Percentiles rank a stretch among this genome's conserved stretches.
phyloP scores from a whole-genome alignment of 164 flowering plant genomes.

The Pachysandra terminalis region DNA sequence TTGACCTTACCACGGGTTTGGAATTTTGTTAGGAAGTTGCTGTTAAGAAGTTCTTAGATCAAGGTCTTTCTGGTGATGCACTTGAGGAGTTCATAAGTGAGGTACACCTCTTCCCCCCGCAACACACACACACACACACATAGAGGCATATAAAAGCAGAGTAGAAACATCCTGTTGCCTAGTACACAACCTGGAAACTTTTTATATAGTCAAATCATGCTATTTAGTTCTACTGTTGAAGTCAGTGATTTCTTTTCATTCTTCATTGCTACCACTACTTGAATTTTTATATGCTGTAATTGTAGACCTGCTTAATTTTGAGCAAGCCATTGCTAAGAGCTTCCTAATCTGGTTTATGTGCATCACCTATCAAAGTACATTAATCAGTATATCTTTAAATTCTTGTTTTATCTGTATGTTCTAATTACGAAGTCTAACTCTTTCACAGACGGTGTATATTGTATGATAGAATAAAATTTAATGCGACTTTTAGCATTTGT shows the following conservation, averaged over 20 bases:
- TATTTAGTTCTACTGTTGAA: neutral
- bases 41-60: slow-evolving; percentile 89
- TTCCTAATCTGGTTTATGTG: neutral
- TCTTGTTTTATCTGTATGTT: neutral
- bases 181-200: neutral
- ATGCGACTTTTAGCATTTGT: too few species aligned
- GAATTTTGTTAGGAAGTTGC: slow-evolving; percentile 77
- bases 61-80: slow-evolving; percentile 78
- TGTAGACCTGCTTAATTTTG: neutral
- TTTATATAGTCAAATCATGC: too few species aligned
- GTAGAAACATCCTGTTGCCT: neutral
- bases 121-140: neutral
- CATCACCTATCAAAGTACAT: neutral
- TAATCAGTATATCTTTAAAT: neutral
- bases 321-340: neutral
- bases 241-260: neutral
- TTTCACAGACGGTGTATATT: neutral
- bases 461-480: neutral
- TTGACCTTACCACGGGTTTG: slow-evolving; percentile 2
- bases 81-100: slow-evolving; percentile 92
- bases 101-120: slow-evolving; percentile 34
- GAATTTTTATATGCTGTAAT: neutral
- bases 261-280: neutral
- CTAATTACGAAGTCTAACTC: neutral
- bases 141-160: too few species aligned